Conservation (phyloP, 1,284 basidiomycete species). For the Rhodofomes roseus region DNA sequence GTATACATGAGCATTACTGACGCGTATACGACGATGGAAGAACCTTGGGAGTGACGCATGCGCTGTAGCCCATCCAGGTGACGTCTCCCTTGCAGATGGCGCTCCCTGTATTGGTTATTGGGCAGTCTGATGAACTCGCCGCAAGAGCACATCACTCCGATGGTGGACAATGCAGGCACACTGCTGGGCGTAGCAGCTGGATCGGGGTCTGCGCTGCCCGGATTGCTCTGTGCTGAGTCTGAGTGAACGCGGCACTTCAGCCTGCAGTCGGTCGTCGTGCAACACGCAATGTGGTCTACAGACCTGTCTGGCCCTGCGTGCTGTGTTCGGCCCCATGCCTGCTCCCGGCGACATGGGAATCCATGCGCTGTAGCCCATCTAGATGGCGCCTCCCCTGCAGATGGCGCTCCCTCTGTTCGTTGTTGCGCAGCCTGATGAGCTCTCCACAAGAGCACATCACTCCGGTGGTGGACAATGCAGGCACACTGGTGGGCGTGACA, state of each 20-base stretch:
- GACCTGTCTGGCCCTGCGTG: neutral
- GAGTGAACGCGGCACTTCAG: no score
- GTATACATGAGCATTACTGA: neutral
- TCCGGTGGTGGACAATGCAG: neutral
- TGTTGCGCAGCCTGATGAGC: neutral
- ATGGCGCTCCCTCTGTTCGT: neutral
- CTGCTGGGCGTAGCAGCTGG: no score
- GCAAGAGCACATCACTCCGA: neutral
- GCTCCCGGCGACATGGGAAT: neutral
- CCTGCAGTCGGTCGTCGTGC: no score
- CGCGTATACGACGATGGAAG: neutral
- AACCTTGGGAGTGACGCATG: neutral
- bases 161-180: neutral
- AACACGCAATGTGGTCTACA: no score
- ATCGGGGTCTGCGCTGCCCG: no score
- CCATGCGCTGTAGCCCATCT: neutral
- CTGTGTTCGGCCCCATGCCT: neutral
- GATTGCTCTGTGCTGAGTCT: no score
- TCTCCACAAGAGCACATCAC: neutral
- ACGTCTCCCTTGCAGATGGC: neutral
- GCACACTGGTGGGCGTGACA: neutral
- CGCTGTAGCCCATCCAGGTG: neutral
- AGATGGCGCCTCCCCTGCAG: neutral
- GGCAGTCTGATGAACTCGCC: neutral
- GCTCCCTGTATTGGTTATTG: neutral